These are phyloP conservation scores for Lantana camara DNA, from an alignment of 257 asterid species.

Conservation along the genomic window DNA sequence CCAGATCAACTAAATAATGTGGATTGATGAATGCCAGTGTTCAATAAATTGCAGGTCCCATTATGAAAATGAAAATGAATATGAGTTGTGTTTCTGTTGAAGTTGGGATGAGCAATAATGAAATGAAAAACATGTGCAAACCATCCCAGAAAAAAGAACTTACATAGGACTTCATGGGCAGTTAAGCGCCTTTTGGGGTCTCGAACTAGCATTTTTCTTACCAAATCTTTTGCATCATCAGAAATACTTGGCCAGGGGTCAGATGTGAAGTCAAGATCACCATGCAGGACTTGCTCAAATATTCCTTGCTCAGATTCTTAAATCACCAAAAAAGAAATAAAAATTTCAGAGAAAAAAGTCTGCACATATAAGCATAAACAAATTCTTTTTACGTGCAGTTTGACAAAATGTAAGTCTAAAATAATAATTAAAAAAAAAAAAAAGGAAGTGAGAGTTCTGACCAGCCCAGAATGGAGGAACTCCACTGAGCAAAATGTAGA, in stretches of 20 bases:
- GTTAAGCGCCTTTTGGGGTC: conserved; percentile 86
- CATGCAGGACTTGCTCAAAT: conserved; percentile 90
- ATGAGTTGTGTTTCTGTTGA: no score
- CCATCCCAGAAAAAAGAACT: no score
- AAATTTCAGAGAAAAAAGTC: neutral
- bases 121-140: no score
- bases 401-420: neutral
- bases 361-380: neutral
- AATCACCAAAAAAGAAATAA: neutral
- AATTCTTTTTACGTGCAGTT: conserved; percentile 7
- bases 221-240: conserved; percentile 83
- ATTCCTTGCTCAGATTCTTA: conserved; percentile 88
- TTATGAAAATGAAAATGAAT: no score
- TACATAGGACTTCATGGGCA: conserved; percentile 92
- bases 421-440: no score
- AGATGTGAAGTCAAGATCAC: conserved; percentile 86
- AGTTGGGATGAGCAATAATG: no score
- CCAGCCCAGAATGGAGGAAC: conserved; percentile 99
- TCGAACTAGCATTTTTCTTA: conserved; percentile 84
- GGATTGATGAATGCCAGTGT: no score
- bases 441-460: conserved; percentile 38
- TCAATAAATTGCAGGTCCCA: no score
- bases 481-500: conserved; percentile 90
- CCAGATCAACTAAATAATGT: no score
- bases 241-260: conserved; percentile 99